Conservation (phyloP, 2,329 filamentous ascomycete species). For the Chaetomiaceae sp. region DNA sequence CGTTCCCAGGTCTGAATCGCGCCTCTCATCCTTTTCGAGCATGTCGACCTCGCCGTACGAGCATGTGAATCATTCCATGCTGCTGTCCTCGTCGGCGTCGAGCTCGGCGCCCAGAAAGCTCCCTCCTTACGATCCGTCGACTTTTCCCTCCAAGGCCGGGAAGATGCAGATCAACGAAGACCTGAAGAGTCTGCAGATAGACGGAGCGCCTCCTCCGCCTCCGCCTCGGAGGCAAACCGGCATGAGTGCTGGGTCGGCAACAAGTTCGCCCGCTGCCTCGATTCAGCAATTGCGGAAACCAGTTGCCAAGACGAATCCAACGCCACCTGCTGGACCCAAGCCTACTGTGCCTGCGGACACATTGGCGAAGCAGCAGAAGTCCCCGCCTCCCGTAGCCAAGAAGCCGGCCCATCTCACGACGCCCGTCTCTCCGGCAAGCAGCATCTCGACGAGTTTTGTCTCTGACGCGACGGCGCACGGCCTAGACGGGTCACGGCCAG, state of each 20-base stretch:
- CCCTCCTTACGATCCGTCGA: constrained; percentile 43
- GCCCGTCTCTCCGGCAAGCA: constrained; percentile 27
- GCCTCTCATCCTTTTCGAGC: constrained; percentile 48
- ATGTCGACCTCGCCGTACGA: constrained; percentile 56
- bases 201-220: constrained; percentile 26
- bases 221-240: constrained; percentile 38
- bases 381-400: constrained; percentile 53
- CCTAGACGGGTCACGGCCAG: constrained; percentile 6
- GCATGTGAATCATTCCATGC: constrained; percentile 46
- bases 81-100: constrained; percentile 41
- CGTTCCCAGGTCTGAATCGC: constrained; percentile 49
- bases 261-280: constrained; percentile 3
- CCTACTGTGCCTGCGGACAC: constrained; percentile 34
- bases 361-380: constrained; percentile 37
- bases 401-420: constrained; percentile 53
- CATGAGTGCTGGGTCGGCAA: constrained; percentile 5
- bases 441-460: constrained; percentile 10
- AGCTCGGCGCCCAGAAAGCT: constrained; percentile 43
- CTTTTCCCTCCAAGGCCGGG: constrained; percentile 41
- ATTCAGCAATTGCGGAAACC: constrained; percentile 18
- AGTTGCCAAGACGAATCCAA: constrained; percentile 24
- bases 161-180: constrained; percentile 40
- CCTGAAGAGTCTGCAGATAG: constrained; percentile 21
- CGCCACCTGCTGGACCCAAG: constrained; percentile 27
- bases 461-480: constrained; percentile 6